Percentiles rank a stretch among this genome's conserved stretches.
These are phyloP conservation scores for Geranomyces variabilis DNA, from an alignment of 192 early-diverging fungal genomes.

Conservation along the genomic window DNA sequence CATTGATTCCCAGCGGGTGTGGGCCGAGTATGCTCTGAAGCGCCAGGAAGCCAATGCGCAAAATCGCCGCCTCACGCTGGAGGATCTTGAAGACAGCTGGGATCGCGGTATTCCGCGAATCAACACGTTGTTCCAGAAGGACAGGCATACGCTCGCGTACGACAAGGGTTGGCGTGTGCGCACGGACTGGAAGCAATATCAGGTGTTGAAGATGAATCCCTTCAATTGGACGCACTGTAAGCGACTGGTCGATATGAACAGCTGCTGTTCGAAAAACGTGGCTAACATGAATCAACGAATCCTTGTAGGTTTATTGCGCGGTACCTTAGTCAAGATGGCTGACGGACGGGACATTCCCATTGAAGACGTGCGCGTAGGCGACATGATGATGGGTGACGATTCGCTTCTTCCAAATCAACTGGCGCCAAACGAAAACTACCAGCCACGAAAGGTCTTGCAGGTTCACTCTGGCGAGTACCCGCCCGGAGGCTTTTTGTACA, in stretches of 20 bases:
- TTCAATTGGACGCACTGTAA: conserved; percentile 93
- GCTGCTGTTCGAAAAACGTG: no score
- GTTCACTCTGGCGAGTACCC: conserved; percentile 21
- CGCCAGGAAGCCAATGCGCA: conserved; percentile 95
- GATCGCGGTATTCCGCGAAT: conserved; percentile 98
- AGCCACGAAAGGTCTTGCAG: conserved; percentile 31
- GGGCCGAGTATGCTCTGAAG: conserved; percentile 98
- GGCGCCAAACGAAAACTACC: conserved; percentile 20
- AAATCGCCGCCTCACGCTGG: conserved; percentile 95
- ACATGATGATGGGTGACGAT: conserved; percentile 52
- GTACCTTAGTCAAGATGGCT: conserved; percentile 29
- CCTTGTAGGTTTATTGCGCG: conserved; percentile 28
- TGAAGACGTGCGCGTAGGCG: conserved; percentile 42
- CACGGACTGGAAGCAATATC: conserved; percentile 97
- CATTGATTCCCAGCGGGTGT: conserved; percentile 97
- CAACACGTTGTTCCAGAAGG: conserved; percentile 98
- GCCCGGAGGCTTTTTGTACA: background rate
- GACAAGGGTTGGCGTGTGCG: conserved; percentile 99
- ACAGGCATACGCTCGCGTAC: conserved; percentile 97
- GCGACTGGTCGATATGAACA: no score
- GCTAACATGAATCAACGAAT: no score
- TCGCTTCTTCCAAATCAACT: conserved; percentile 9
- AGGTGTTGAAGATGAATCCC: conserved; percentile 91
- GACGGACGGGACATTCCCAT: conserved; percentile 40
- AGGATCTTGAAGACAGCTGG: conserved; percentile 98